Percentiles rank a stretch among this genome's conserved stretches.
Conservation (phyloP, 345 rosid genomes). For the Clarkia xantiana region DNA sequence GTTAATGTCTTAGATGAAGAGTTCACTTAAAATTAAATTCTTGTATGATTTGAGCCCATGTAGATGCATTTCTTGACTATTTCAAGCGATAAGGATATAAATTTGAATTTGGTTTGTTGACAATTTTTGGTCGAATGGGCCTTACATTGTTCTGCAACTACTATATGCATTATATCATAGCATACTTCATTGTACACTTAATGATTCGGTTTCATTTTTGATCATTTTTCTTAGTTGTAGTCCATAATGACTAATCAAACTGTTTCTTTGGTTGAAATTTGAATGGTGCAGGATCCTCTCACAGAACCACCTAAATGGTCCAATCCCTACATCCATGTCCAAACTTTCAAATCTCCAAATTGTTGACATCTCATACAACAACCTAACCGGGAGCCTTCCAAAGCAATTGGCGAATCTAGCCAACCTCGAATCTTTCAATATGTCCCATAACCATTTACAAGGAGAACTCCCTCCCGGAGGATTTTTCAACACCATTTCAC, state of each 20-base stretch:
- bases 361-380: conserved; percentile 62
- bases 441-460: conserved; percentile 63
- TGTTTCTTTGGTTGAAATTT: conserved; percentile 2
- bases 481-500: conserved; percentile 66
- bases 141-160: no score
- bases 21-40: neutral
- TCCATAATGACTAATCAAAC: neutral
- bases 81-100: no score
- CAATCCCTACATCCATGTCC: conserved; percentile 48
- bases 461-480: conserved; percentile 85
- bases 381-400: conserved; percentile 49
- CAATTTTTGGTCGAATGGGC: no score
- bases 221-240: no score
- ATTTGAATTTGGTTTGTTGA: no score
- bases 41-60: no score
- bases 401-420: conserved; percentile 73
- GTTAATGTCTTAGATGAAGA: neutral
- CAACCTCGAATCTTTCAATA: conserved; percentile 55
- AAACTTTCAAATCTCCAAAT: conserved; percentile 41
- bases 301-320: conserved; percentile 46
- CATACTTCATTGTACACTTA: no score
- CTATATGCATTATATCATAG: no score
- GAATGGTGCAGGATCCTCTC: conserved; percentile 45
- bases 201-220: no score
- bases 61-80: no score